Conservation (phyloP, 805 yeast genomes). For the Metschnikowia lachancei region DNA sequence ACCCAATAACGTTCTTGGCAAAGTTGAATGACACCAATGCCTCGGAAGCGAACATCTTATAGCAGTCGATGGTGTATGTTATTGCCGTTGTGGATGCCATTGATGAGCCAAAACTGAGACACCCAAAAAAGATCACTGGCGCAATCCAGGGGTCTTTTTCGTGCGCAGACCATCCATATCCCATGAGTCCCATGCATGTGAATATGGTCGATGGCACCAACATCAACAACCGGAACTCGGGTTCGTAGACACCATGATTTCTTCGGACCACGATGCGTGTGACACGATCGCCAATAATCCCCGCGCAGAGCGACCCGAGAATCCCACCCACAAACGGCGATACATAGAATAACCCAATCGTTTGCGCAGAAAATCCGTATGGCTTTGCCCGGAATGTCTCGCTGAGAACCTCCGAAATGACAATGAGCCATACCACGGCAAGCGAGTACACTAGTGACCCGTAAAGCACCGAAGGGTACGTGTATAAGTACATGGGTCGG, state of each 20-base stretch:
- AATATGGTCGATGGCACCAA: slow-evolving; percentile 46
- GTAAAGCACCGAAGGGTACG: slow-evolving; percentile 52
- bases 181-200: slow-evolving; percentile 53
- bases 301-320: slow-evolving; percentile 54
- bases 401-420: slow-evolving; percentile 55
- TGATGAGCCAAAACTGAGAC: slow-evolving; percentile 58
- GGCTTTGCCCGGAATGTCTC: slow-evolving; percentile 46
- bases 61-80: slow-evolving; percentile 57
- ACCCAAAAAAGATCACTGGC: slow-evolving; percentile 55
- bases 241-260: slow-evolving; percentile 58
- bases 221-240: slow-evolving; percentile 59
- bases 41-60: slow-evolving; percentile 57
- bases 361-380: slow-evolving; percentile 44
- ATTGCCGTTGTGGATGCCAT: slow-evolving; percentile 61
- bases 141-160: slow-evolving; percentile 52
- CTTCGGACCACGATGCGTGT: slow-evolving; percentile 42
- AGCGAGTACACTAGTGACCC: slow-evolving; percentile 52
- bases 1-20: slow-evolving; percentile 53
- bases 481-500: slow-evolving; percentile 50
- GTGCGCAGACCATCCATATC: slow-evolving; percentile 59
- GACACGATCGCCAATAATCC: slow-evolving; percentile 48
- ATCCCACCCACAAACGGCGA: slow-evolving; percentile 59
- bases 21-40: slow-evolving; percentile 56
- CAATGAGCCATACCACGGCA: slow-evolving; percentile 63
- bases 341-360: slow-evolving; percentile 53